phyloP scores from a whole-genome alignment of 2,329 filamentous ascomycete genomes.

The Fusarium subglutinans region DNA sequence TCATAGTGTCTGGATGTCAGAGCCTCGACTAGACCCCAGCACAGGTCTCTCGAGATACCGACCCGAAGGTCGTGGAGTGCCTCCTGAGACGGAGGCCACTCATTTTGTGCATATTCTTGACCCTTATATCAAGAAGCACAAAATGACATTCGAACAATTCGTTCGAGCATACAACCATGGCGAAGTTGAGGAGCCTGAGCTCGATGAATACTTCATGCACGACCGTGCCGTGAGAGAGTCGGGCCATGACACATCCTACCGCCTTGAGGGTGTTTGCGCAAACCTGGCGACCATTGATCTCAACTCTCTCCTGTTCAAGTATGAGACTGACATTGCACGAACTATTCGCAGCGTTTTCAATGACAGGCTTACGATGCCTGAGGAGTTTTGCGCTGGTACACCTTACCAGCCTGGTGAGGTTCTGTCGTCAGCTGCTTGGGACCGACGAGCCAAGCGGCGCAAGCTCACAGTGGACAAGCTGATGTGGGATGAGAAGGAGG shows the following conservation, averaged over 20 bases:
- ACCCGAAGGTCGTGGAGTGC: conserved; percentile 84
- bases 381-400: conserved; percentile 78
- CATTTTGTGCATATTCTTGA: conserved; percentile 87
- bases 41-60: conserved; percentile 87
- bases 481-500: conserved; percentile 89
- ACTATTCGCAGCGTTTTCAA: conserved; percentile 86
- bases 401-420: conserved; percentile 71
- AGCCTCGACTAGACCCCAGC: conserved; percentile 79
- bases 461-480: conserved; percentile 91
- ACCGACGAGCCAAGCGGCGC: conserved; percentile 84
- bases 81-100: conserved; percentile 87
- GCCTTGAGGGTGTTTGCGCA: conserved; percentile 86
- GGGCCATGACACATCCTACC: conserved; percentile 95
- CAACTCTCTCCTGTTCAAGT: conserved; percentile 95
- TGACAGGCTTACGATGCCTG: conserved; percentile 83
- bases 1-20: conserved; percentile 84
- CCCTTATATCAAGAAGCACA: conserved; percentile 85
- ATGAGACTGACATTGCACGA: conserved; percentile 91
- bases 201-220: conserved; percentile 96
- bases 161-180: conserved; percentile 87
- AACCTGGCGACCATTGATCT: conserved; percentile 93
- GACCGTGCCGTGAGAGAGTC: conserved; percentile 96
- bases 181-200: conserved; percentile 80
- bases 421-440: conserved; percentile 89
- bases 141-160: conserved; percentile 84